Evolutionary conservation across 805 yeast species (phyloP).

Genomic region (Komagataella ulmi): DNA sequence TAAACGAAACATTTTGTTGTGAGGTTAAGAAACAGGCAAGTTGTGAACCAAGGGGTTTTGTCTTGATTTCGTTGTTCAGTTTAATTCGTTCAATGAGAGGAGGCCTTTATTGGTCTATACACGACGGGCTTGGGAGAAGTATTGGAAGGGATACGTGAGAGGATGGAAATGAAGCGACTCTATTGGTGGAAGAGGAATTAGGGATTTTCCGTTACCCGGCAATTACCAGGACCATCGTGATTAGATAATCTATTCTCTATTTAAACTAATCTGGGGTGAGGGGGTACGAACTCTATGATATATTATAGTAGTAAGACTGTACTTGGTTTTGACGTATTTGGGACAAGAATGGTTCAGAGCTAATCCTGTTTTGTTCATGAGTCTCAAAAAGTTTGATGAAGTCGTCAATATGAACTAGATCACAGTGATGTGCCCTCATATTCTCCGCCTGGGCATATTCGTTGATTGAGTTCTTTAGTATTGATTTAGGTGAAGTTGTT

Average conservation of each 20-base stretch:
- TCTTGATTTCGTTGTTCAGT: not conserved
- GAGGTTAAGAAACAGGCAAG: not conserved
- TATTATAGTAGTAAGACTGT: slow-evolving; percentile 16
- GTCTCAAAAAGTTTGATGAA: slow-evolving; percentile 21
- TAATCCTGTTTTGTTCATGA: slow-evolving; percentile 20
- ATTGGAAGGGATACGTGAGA: not conserved
- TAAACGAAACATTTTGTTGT: slow-evolving; percentile 33
- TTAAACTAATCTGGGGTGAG: not conserved
- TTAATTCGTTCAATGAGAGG: not conserved
- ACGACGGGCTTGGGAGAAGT: not conserved
- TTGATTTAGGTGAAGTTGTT: slow-evolving; percentile 14
- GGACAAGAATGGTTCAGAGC: slow-evolving; percentile 18
- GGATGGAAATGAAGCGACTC: not conserved
- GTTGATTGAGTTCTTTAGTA: slow-evolving; percentile 22
- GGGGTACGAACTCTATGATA: not conserved
- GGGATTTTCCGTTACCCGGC: not conserved
- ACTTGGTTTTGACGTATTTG: slow-evolving; percentile 24
- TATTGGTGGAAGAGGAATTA: not conserved
- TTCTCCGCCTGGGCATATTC: slow-evolving; percentile 20
- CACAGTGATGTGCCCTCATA: slow-evolving; percentile 22
- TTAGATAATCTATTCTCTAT: not conserved
- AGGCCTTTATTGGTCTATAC: not conserved
- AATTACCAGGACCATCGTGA: not conserved
- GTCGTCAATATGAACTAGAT: slow-evolving; percentile 20
- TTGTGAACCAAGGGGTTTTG: not conserved